Conservation (phyloP, 116 monocot genomes). For the Zostera marina region DNA sequence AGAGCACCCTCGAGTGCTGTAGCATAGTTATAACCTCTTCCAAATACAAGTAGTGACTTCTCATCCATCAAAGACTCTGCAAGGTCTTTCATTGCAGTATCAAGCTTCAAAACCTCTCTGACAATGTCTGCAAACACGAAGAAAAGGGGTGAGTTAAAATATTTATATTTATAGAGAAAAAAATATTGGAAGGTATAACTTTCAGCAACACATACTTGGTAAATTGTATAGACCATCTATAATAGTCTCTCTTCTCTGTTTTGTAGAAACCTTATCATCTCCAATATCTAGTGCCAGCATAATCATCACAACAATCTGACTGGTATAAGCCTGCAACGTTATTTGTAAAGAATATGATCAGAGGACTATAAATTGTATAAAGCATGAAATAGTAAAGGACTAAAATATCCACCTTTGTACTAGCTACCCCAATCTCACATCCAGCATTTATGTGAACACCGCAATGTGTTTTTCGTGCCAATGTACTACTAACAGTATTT, state of each 20-base stretch:
- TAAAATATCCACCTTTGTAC: constrained; percentile 54
- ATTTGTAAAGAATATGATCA: neutral
- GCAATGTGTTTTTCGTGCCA: constrained; percentile 89
- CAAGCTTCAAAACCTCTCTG: constrained; percentile 64
- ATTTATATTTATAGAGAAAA: neutral
- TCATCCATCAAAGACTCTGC: constrained; percentile 57
- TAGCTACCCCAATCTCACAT: constrained; percentile 96
- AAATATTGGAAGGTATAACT: neutral
- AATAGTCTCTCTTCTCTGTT: constrained; percentile 51
- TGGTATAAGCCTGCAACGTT: constrained; percentile 70
- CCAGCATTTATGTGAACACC: constrained; percentile 98
- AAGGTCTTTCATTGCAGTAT: constrained; percentile 68
- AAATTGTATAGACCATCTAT: constrained; percentile 45
- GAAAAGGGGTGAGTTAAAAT: neutral
- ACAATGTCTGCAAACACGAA: constrained; percentile 32
- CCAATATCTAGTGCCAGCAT: constrained; percentile 96
- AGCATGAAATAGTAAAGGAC: neutral
- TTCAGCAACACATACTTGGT: constrained; percentile 36
- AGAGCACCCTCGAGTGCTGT: constrained; percentile 92
- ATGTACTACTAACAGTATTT: constrained; percentile 91
- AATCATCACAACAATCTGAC: constrained; percentile 88
- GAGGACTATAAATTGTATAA: neutral
- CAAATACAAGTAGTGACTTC: constrained; percentile 84
- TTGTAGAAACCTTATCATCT: constrained; percentile 64
- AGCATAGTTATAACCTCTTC: constrained; percentile 92